Evolutionary conservation across 495 filamentous ascomycete species (phyloP).

Genomic region (Penicillium soppii): DNA sequence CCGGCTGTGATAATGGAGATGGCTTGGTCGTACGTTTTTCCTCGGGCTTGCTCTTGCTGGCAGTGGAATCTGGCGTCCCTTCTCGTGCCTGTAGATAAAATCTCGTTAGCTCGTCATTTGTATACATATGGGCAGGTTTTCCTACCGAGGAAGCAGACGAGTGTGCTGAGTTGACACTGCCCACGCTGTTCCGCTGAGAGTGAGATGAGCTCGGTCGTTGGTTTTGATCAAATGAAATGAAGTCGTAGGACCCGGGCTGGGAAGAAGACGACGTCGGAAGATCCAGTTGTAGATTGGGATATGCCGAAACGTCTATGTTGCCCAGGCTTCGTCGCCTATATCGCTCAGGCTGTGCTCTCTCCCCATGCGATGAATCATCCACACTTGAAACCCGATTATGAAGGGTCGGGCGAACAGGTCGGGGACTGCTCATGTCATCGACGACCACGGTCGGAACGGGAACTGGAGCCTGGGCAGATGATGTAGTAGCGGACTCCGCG

Average conservation of each 20-base stretch:
- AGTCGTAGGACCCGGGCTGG: constrained; percentile 32
- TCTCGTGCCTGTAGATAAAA: constrained; percentile 18
- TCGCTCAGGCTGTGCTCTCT: constrained; percentile 55
- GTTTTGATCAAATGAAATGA: constrained; percentile 31
- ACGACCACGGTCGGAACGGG: constrained; percentile 11
- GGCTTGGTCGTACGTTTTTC: constrained; percentile 69
- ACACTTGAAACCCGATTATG: constrained; percentile 50
- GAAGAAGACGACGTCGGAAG: constrained; percentile 26
- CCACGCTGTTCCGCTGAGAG: constrained; percentile 58
- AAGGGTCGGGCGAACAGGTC: constrained; percentile 14
- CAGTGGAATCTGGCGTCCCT: constrained; percentile 8
- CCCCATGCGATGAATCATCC: constrained; percentile 50
- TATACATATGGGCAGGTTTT: too few relatives aligned
- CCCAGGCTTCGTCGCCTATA: constrained; percentile 83
- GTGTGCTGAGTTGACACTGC: constrained; percentile 53
- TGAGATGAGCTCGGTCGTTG: constrained; percentile 52
- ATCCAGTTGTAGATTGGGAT: constrained; percentile 40
- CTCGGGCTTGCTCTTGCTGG: constrained; percentile 23
- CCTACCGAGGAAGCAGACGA: constrained; percentile 60
- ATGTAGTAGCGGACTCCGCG: constrained; percentile 42
- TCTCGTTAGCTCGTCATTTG: constrained; percentile 1
- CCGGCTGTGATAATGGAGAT: constrained; percentile 86
- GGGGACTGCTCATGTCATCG: constrained; percentile 24
- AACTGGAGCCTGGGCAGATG: constrained; percentile 38
- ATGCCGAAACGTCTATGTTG: constrained; percentile 63